These are phyloP conservation scores for Penicillium sp. DNA, from an alignment of 2,329 filamentous ascomycete genomes.

Conservation along the genomic window DNA sequence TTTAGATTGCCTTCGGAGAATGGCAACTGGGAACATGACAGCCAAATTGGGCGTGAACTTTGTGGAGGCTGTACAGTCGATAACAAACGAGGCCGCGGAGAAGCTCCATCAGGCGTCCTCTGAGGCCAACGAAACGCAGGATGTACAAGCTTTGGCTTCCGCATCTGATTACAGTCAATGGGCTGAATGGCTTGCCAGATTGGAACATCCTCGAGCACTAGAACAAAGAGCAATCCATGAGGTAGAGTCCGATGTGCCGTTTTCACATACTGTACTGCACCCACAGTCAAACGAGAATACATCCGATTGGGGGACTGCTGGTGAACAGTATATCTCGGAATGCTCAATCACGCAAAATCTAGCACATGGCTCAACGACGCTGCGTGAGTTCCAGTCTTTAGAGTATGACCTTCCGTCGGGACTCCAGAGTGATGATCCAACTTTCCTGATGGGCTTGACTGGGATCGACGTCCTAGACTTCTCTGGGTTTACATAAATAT, in stretches of 20 bases:
- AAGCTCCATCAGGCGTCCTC: constrained; percentile 7
- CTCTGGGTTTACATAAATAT: constrained; percentile 6
- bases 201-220: neutral
- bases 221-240: neutral
- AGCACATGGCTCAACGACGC: neutral
- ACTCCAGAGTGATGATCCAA: constrained; percentile 24
- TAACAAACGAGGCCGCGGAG: constrained; percentile 25
- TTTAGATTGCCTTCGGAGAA: constrained; percentile 32
- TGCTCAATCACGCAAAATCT: neutral
- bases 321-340: neutral
- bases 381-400: neutral
- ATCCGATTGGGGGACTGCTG: neutral
- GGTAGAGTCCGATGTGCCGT: neutral
- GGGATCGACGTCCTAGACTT: constrained; percentile 28
- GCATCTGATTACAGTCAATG: constrained; percentile 10
- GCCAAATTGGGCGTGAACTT: constrained; percentile 29
- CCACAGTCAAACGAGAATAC: neutral
- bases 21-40: constrained; percentile 35
- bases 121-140: neutral
- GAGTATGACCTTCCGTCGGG: constrained; percentile 6
- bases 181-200: constrained; percentile 10
- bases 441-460: constrained; percentile 30
- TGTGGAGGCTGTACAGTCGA: constrained; percentile 28
- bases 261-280: neutral
- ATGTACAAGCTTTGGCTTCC: neutral